Base-by-base conservation (phyloP, 2,329 filamentous ascomycete species). In the Alternaria sp. region DNA sequence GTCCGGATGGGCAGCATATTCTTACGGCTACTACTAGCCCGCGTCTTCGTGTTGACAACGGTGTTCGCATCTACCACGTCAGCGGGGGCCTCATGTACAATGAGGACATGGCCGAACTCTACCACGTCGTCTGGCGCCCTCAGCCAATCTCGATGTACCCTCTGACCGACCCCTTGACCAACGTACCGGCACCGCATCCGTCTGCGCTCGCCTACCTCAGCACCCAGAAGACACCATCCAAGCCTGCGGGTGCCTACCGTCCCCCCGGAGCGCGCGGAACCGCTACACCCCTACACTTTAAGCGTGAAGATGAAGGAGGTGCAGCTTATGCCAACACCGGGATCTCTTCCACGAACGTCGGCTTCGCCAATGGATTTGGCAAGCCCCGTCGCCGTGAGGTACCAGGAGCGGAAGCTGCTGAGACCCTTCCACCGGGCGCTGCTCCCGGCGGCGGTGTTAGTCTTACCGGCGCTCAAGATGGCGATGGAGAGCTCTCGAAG, bases 21-120 rank as follows among this genome's bases (percentile, higher is more conserved):
- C 87, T 99, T 84, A 98, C 96, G 45, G 96, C 96, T n/a, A 99
- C 95, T 19, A 98, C 95, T 13, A 97, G 93, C 70, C 96, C 96
- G 6, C 91, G 96, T 67, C 88, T 99, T 62, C 91, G 96, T 71
- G 96, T 99, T 46, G 96, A 99, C 83, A 99, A 99, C 74, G 96
- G 95, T 63, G 87, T 99, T 71, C 94, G 94, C 79, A 88, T 99
- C 73, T 99, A 94, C 92, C 95, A 99, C 80, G 91, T 97, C 32
- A 88, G 90, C 67, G 96, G 96, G 49, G 86, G 87, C 36, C 85
- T 99, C 73, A 94, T 97, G 91, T 99, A 97, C 85, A 93, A 93
- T 76, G 91, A 96, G 81, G 96, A 98, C 69, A 93, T 97, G 89
- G 88, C 90, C 55, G 96, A 99, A 84, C 85, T 99, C 71, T 98